Evolutionary conservation across 306 rosid species (phyloP).

Genomic region (Dryas alaskensis): DNA sequence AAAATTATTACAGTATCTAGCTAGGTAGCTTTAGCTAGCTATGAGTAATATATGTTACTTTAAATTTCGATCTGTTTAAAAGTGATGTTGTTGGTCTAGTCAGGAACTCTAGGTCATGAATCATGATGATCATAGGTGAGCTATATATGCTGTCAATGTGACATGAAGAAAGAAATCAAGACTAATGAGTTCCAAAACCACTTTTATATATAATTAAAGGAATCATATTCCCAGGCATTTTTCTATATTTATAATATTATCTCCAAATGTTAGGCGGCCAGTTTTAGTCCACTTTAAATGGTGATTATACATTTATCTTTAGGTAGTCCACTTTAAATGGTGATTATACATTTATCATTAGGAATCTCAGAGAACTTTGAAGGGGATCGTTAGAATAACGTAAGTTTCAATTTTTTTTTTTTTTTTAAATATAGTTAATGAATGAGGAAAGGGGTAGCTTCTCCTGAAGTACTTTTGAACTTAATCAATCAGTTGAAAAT

Average conservation of each 20-base stretch:
- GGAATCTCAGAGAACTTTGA: slow-evolving; percentile 7
- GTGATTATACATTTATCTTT: background rate
- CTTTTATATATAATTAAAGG: background rate
- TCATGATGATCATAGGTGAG: background rate
- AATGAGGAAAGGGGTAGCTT: too few species aligned
- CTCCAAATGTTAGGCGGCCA: slow-evolving; percentile 4
- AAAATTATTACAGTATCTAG: too few species aligned
- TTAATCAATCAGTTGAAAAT: background rate
- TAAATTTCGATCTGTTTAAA: background rate
- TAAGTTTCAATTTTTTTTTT: background rate
- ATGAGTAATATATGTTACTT: too few species aligned
- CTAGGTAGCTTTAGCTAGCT: too few species aligned
- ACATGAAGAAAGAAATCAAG: background rate
- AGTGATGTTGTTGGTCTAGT: slow-evolving; percentile 18
- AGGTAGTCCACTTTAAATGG: slow-evolving; percentile 12
- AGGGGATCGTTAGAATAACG: slow-evolving; percentile 6
- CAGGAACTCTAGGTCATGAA: slow-evolving; percentile 11
- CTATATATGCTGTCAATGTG: background rate
- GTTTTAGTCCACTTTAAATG: slow-evolving; percentile 14
- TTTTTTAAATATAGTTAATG: too few species aligned
- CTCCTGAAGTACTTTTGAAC: too few species aligned
- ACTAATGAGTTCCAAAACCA: background rate
- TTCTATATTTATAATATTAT: background rate
- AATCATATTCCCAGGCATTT: slow-evolving; percentile 18
- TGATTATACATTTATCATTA: background rate